These are phyloP conservation scores for Scleroderma bovista DNA, from an alignment of 768 basidiomycete species.

Conservation along the genomic window DNA sequence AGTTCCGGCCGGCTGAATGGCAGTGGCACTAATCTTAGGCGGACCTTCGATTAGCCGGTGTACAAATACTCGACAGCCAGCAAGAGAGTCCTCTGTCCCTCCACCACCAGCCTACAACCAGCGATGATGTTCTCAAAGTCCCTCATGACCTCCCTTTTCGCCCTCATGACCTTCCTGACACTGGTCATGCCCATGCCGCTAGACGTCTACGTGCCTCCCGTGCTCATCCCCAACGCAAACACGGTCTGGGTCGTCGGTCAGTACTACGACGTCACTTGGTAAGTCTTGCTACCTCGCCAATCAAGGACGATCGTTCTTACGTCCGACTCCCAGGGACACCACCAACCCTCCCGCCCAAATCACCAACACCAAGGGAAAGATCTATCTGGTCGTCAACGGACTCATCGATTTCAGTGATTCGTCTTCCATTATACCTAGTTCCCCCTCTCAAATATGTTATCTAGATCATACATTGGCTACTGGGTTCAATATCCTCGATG, in stretches of 20 bases:
- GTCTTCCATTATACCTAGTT: background rate
- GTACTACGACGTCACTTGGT: constrained; percentile 26
- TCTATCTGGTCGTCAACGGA: constrained; percentile 23
- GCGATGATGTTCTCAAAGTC: constrained; percentile 6
- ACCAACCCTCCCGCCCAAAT: constrained; percentile 22
- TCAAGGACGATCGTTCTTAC: background rate
- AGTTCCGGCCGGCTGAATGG: background rate
- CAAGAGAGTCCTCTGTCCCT: constrained; percentile 2
- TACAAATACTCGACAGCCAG: too few species aligned
- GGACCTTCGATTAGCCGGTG: too few species aligned
- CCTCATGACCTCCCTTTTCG: constrained; percentile 12
- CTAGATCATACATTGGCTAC: constrained; percentile 20
- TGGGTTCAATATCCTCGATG: constrained; percentile 26
- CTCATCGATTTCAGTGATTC: constrained; percentile 21
- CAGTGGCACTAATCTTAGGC: too few species aligned
- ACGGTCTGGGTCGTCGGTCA: constrained; percentile 21
- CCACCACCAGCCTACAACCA: constrained; percentile 5
- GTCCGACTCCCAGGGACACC: constrained; percentile 23
- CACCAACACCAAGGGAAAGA: constrained; percentile 26
- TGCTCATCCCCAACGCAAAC: constrained; percentile 17
- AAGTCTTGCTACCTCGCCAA: constrained; percentile 3
- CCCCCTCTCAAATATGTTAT: constrained; percentile 3
- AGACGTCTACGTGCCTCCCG: constrained; percentile 24
- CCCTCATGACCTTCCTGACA: constrained; percentile 10
- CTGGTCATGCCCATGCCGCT: constrained; percentile 7